Conservation (phyloP, 345 rosid species). For the Streptanthus diversifolius region DNA sequence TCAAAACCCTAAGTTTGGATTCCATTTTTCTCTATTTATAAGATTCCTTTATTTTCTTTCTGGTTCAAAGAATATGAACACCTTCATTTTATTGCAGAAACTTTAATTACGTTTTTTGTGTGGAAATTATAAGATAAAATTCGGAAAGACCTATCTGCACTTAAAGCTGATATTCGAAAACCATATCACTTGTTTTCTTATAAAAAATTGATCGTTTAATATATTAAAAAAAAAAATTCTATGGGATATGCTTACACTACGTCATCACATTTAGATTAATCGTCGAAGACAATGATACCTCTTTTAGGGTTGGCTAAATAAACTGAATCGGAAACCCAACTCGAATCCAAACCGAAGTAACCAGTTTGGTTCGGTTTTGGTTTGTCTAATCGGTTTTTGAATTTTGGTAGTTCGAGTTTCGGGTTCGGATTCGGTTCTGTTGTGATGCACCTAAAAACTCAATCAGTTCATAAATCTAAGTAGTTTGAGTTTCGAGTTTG, state of each 20-base stretch:
- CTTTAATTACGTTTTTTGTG: not conserved
- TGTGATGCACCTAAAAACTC: too few relatives aligned
- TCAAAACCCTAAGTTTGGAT: constrained; percentile 16
- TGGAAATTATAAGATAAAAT: not conserved
- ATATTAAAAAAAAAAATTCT: not conserved
- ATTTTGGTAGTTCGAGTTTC: too few relatives aligned
- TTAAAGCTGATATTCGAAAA: not conserved
- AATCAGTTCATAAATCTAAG: too few relatives aligned
- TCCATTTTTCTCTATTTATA: constrained; percentile 12
- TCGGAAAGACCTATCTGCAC: too few relatives aligned
- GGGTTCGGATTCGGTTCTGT: too few relatives aligned
- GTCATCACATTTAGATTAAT: not conserved
- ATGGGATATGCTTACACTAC: not conserved
- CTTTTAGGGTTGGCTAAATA: too few relatives aligned
- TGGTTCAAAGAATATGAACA: constrained; percentile 6
- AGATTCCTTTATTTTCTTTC: constrained; percentile 10
- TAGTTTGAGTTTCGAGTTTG: too few relatives aligned
- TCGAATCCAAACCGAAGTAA: too few relatives aligned
- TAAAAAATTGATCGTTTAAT: not conserved
- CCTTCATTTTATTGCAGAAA: not conserved
- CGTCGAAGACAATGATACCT: not conserved
- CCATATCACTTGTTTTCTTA: not conserved
- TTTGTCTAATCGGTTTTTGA: too few relatives aligned
- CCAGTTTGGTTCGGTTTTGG: too few relatives aligned
- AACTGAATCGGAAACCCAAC: too few relatives aligned